These are phyloP conservation scores for Colletotrichum sojae DNA, from an alignment of 2,329 filamentous ascomycete species.

Conservation along the genomic window DNA sequence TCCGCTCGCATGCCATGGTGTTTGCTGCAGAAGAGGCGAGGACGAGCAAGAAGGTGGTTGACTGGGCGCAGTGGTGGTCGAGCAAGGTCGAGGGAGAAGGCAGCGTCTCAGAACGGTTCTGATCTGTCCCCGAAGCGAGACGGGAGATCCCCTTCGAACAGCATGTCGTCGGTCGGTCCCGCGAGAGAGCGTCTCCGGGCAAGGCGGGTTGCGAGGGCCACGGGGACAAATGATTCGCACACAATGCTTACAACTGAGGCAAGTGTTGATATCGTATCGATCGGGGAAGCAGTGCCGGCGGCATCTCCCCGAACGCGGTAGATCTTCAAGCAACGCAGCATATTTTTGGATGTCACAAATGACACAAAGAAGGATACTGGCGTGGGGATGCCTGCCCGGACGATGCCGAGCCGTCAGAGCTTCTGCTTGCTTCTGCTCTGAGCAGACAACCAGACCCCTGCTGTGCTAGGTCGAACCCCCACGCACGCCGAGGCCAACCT, in stretches of 20 bases:
- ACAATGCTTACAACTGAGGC: not conserved
- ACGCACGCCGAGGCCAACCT: not conserved
- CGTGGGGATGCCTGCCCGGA: not conserved
- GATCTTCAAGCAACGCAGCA: constrained; percentile 4
- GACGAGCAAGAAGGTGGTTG: constrained; percentile 75
- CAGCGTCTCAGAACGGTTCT: constrained; percentile 8
- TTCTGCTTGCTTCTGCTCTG: not conserved
- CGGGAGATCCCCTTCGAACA: not conserved
- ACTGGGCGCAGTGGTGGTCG: constrained; percentile 85
- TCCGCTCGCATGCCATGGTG: constrained; percentile 92
- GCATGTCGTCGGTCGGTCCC: not conserved
- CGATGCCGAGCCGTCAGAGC: not conserved
- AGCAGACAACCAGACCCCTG: constrained; percentile 3
- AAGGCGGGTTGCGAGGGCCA: not conserved
- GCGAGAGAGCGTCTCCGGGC: not conserved
- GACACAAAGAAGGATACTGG: not conserved
- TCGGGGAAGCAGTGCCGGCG: constrained; percentile 14
- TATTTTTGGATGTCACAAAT: not conserved
- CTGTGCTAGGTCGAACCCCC: not conserved
- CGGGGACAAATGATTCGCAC: not conserved
- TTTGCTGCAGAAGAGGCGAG: constrained; percentile 95
- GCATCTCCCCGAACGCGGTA: constrained; percentile 14
- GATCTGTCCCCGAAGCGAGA: not conserved
- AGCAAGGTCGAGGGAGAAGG: constrained; percentile 45
- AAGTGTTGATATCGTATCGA: not conserved